A percentile compares a stretch with the other conserved stretches of the same genome.
Evolutionary conservation across 805 yeast species (phyloP).

Genomic region (Soucietia sequanensis): DNA sequence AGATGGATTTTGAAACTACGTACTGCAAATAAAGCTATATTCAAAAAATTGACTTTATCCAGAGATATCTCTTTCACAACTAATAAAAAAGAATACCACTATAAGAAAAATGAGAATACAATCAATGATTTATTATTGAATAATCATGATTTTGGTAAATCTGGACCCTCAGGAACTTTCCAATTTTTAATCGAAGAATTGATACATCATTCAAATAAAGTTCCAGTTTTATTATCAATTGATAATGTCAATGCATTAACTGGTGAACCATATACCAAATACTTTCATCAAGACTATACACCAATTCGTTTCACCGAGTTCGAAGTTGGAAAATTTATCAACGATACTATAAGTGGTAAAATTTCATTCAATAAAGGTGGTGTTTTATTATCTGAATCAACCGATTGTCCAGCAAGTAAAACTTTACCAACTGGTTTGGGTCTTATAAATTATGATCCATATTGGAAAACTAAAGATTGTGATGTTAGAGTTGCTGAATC

Average conservation of each 20-base stretch:
- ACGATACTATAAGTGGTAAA: constrained; percentile 55
- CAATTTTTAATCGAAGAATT: constrained; percentile 57
- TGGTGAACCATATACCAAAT: constrained; percentile 53
- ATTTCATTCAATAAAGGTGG: constrained; percentile 58
- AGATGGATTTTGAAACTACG: constrained; percentile 52
- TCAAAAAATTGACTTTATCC: constrained; percentile 33
- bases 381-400: constrained; percentile 60
- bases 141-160: constrained; percentile 38
- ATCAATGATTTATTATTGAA: constrained; percentile 45
- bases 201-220: constrained; percentile 38
- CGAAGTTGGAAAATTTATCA: constrained; percentile 59
- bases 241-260: constrained; percentile 72
- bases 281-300: constrained; percentile 55
- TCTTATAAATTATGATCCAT: constrained; percentile 52
- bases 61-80: constrained; percentile 30
- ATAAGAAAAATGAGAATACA: constrained; percentile 32
- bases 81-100: constrained; percentile 30
- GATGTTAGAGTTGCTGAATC: constrained; percentile 55
- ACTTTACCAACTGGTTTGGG: constrained; percentile 65
- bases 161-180: constrained; percentile 46
- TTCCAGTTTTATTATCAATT: constrained; percentile 66
- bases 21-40: constrained; percentile 31
- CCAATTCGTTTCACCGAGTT: constrained; percentile 60
- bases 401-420: constrained; percentile 47
- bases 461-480: constrained; percentile 47